A percentile compares a stretch with the other conserved stretches of the same genome.
phyloP scores from a whole-genome alignment of 371 early-diverging fungal genomes.

The Mortierella sp. region DNA sequence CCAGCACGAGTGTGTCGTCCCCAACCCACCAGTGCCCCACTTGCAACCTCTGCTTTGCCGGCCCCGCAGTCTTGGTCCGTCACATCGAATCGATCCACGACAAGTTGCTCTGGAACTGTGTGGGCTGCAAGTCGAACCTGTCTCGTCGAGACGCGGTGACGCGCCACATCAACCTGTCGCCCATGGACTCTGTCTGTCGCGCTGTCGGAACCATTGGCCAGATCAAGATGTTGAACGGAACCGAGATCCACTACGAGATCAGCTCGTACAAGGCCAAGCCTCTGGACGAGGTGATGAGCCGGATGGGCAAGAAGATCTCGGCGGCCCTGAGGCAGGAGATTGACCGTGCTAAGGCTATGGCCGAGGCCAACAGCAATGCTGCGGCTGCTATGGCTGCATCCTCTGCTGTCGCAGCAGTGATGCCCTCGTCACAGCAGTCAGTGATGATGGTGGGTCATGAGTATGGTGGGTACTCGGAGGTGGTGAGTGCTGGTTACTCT shows the following conservation, averaged over 20 bases:
- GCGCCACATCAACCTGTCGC: constrained; percentile 48
- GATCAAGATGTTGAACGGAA: constrained; percentile 42
- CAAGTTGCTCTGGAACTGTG: constrained; percentile 49
- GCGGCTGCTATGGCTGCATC: neutral
- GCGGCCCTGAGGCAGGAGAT: constrained; percentile 14
- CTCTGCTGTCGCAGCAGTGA: neutral
- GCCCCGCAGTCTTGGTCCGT: constrained; percentile 43
- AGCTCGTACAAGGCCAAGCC: constrained; percentile 47
- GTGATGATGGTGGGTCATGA: too few species aligned
- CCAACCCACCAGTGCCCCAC: constrained; percentile 36
- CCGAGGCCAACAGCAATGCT: neutral
- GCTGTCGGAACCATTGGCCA: constrained; percentile 47
- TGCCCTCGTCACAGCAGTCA: neutral
- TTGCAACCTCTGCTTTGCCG: constrained; percentile 43
- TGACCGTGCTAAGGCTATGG: constrained; percentile 28
- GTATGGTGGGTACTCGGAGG: neutral
- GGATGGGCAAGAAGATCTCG: constrained; percentile 43
- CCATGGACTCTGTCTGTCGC: constrained; percentile 53
- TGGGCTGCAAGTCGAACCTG: constrained; percentile 49
- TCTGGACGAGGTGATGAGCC: constrained; percentile 38
- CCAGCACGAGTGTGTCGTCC: constrained; percentile 3
- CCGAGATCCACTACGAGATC: constrained; percentile 36
- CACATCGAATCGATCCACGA: constrained; percentile 55
- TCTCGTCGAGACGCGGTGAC: constrained; percentile 53
- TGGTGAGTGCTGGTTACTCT: neutral